Evolutionary conservation across 345 rosid species (phyloP), one percentile per base, ranked within the genome.

Genomic region (Lagerstroemia speciosa): DNA sequence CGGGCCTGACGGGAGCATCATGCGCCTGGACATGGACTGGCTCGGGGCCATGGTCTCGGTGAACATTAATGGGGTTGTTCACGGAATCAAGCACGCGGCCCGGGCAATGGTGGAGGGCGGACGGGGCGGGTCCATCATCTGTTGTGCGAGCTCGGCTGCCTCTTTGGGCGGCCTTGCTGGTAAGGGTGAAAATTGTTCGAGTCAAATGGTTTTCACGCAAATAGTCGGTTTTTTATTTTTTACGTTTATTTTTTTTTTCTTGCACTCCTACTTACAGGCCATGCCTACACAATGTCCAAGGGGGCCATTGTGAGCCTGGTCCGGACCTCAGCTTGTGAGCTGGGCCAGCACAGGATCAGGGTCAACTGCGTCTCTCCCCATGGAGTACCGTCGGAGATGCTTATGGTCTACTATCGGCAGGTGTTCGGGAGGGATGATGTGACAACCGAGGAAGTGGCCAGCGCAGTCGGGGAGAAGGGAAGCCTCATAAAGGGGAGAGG

Each of bases 351-450:
- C 16, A 84, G 91, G 27, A 89, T 92, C 45, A 77, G 98, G 0
- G 96, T 92, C 45, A 90, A 92, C 52, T 84, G 84, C 82, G 78
- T 92, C 46, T 90, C 98, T 5, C 96, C 96, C 12, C 98, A 92
- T n/a, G 95, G 92, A 14, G 94, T 92, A 6, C 90, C 98, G 27
- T 79, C 98, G n/a, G 92, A 89, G 34, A 90, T 92, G 77, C 87
- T 92, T 19, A 78, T 92, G 0, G 63, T 68, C 33, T 91, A 87
- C 5, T 87, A 72, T 61, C 72, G 89, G 36, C 75, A 62, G 68
- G 68, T 70, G 27, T 70, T 83, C 38, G 82, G 89, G 74, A 81
- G 75, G 70, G 79, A 5, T 15, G 81, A 81, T 22, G n/a, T 83
- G 46, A 80, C 41, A 15, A 52, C 77, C 0, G 84, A 82, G 63